phyloP scores from a whole-genome alignment of 2,329 filamentous ascomycete species.

The Trichoderma koningii region DNA sequence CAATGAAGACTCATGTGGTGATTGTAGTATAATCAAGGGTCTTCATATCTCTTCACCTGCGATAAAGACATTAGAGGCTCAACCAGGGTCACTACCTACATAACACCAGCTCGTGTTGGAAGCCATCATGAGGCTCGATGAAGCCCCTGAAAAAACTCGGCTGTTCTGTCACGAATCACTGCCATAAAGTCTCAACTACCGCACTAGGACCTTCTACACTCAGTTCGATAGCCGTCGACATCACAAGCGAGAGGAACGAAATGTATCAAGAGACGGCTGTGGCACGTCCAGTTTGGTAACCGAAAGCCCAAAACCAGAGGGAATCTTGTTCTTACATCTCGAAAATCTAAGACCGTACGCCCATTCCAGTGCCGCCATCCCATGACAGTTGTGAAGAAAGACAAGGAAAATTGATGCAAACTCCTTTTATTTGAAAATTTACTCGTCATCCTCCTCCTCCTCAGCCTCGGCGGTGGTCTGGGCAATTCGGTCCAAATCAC shows the following conservation, averaged over 20 bases:
- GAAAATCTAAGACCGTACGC: slow-evolving; percentile 47
- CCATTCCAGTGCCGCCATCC: slow-evolving; percentile 34
- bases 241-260: slow-evolving; percentile 2
- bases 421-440: slow-evolving; percentile 43
- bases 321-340: slow-evolving; percentile 47
- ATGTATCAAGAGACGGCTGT: slow-evolving; percentile 21
- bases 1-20: no score
- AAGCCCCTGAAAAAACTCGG: no score
- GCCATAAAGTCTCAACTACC: no score
- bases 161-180: no score
- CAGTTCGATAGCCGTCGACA: neutral
- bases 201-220: no score
- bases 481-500: slow-evolving; percentile 96
- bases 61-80: no score
- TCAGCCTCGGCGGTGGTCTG: slow-evolving; percentile 76
- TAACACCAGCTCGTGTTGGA: no score
- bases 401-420: slow-evolving; percentile 34
- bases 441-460: slow-evolving; percentile 66
- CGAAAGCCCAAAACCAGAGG: slow-evolving; percentile 43
- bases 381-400: slow-evolving; percentile 29
- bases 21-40: no score
- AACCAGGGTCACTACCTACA: no score
- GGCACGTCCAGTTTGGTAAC: slow-evolving; percentile 35
- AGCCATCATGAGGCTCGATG: no score
- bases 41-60: no score